Percentiles rank a stretch among this genome's conserved stretches.
Conservation (phyloP, 257 asterid genomes). For the Penstemon barbatus region DNA sequence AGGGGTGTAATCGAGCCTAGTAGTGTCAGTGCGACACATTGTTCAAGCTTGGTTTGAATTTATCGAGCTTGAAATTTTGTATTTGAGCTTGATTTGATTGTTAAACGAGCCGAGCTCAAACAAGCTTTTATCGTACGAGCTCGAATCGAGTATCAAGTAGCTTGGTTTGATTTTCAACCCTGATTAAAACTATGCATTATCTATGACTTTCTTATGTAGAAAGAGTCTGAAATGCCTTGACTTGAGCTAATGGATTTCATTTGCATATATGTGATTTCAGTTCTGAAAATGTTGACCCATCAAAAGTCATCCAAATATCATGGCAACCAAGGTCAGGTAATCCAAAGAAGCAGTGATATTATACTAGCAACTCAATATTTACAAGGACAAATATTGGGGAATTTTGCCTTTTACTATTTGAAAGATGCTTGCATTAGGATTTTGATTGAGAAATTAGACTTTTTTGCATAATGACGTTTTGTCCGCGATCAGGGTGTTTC, state of each 20-base stretch:
- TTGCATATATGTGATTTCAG: constrained; percentile 33
- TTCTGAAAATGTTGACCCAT: constrained; percentile 51
- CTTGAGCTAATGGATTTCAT: constrained; percentile 13
- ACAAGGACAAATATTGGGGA: neutral
- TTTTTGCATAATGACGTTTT: constrained; percentile 29
- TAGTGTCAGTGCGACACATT: no score
- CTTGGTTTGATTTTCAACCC: no score
- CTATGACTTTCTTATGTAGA: neutral
- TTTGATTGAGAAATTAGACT: constrained; percentile 4
- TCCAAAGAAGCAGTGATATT: constrained; percentile 26
- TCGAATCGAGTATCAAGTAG: no score
- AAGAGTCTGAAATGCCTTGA: neutral
- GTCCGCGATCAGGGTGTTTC: constrained; percentile 68
- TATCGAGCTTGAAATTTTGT: no score
- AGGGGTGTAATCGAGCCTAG: no score
- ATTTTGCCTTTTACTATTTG: constrained; percentile 5
- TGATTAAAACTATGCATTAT: no score
- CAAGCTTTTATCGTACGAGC: no score
- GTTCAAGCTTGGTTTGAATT: no score
- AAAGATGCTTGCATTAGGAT: neutral
- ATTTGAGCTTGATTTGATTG: no score
- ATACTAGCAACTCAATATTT: constrained; percentile 15
- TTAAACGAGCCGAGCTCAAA: no score
- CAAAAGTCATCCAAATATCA: constrained; percentile 62
- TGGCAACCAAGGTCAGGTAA: constrained; percentile 99